Conservation (phyloP, 352 stramenopile species). For the Pythium volutum region DNA sequence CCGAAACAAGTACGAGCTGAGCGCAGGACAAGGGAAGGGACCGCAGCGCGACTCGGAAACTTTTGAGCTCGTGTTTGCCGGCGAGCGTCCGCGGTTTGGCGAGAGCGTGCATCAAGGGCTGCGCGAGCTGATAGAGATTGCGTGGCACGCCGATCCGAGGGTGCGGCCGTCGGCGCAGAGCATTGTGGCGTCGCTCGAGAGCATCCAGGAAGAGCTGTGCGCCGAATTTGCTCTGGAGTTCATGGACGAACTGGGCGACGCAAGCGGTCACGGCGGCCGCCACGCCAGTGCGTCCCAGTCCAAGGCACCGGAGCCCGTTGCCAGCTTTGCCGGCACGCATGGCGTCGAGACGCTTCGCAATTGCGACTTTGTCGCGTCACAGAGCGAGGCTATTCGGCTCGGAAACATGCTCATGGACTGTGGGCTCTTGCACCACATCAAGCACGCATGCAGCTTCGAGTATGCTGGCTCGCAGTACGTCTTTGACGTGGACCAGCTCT, state of each 20-base stretch:
- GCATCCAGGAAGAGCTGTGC: conserved; percentile 59
- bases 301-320: not conserved
- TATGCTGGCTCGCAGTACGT: conserved; percentile 20
- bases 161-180: conserved; percentile 41
- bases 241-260: conserved; percentile 41
- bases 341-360: conserved; percentile 18
- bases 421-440: conserved; percentile 35
- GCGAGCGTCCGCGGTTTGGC: conserved; percentile 41
- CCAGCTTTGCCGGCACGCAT: conserved; percentile 22
- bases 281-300: no score
- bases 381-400: conserved; percentile 30
- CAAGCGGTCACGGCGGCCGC: conserved; percentile 15
- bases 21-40: not conserved
- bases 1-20: conserved; percentile 37
- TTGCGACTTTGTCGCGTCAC: not conserved
- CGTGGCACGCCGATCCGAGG: conserved; percentile 54
- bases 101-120: conserved; percentile 34
- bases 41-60: conserved; percentile 33
- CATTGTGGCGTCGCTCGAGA: conserved; percentile 49
- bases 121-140: conserved; percentile 50
- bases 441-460: conserved; percentile 26
- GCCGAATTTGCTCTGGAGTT: conserved; percentile 45
- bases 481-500: conserved; percentile 33
- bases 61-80: conserved; percentile 39
- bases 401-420: conserved; percentile 40